phyloP scores from a whole-genome alignment of 805 yeast species.

The Sugiyamaella valdiviana region DNA sequence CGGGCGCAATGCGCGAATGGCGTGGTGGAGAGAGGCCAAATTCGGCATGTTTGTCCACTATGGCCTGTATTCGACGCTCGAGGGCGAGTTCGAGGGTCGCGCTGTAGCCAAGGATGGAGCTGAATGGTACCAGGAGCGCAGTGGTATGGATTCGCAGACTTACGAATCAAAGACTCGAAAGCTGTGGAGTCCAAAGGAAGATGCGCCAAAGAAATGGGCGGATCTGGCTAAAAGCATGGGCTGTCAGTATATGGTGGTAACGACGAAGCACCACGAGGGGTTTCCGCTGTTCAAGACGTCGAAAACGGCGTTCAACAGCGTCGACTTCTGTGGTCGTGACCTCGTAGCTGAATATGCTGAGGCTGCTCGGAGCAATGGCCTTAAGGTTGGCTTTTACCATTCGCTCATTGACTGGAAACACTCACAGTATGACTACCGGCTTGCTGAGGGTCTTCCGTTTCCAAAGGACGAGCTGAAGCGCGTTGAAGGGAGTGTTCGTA shows the following conservation, averaged over 20 bases:
- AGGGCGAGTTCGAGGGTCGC: constrained; percentile 16
- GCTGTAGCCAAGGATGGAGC: constrained; percentile 6
- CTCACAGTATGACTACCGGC: constrained; percentile 14
- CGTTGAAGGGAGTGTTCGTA: constrained; percentile 4
- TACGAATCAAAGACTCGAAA: constrained; percentile 12
- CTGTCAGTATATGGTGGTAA: constrained; percentile 15
- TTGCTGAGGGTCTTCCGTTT: constrained; percentile 8
- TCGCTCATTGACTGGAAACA: constrained; percentile 20
- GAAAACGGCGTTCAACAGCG: constrained; percentile 8
- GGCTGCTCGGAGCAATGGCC: constrained; percentile 11
- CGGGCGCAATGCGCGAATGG: constrained; percentile 9
- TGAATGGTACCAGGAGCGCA: constrained; percentile 16
- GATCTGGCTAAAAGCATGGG: constrained; percentile 15
- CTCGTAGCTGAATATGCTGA: constrained; percentile 9
- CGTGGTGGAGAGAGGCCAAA: constrained; percentile 18
- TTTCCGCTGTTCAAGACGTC: constrained; percentile 14
- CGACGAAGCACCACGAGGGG: constrained; percentile 21
- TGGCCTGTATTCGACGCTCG: constrained; percentile 17
- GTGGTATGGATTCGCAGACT: constrained; percentile 12
- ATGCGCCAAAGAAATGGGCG: constrained; percentile 14
- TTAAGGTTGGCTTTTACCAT: constrained; percentile 14
- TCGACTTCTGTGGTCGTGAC: constrained; percentile 8
- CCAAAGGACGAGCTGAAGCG: constrained; percentile 13
- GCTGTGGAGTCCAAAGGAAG: constrained; percentile 7
- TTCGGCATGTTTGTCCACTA: constrained; percentile 20